phyloP scores from a whole-genome alignment of 345 rosid species.

The Fremontodendron californicum region DNA sequence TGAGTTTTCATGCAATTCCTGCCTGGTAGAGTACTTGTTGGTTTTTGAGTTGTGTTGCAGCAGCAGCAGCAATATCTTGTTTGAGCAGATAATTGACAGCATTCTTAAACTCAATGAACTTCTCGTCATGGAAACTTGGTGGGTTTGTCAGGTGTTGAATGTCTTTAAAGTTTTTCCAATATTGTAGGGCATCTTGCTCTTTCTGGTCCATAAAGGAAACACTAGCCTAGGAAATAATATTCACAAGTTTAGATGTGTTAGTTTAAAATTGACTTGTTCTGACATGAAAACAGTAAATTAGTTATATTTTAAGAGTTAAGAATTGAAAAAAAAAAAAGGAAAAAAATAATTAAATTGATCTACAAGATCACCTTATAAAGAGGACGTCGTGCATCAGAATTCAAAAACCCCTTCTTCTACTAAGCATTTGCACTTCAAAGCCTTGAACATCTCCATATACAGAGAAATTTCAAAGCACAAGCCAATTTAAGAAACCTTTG shows the following conservation, averaged over 20 bases:
- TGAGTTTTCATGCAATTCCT: background rate
- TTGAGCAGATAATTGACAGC: conserved; percentile 33
- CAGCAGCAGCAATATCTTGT: conserved; percentile 24
- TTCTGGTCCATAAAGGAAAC: conserved; percentile 19
- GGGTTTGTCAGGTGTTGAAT: conserved; percentile 30
- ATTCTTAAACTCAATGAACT: conserved; percentile 35
- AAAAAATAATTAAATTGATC: no score
- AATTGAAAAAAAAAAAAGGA: background rate
- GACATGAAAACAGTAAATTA: no score
- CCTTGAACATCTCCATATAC: conserved; percentile 43
- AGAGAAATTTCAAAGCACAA: background rate
- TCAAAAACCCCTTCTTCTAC: conserved; percentile 11
- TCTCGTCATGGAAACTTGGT: conserved; percentile 25
- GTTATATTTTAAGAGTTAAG: no score
- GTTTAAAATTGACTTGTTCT: background rate
- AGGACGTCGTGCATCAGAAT: conserved; percentile 53
- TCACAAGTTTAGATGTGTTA: background rate
- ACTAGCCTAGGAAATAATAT: conserved; percentile 31
- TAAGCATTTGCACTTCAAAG: conserved; percentile 40
- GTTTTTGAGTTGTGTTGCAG: background rate
- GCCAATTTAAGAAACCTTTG: background rate
- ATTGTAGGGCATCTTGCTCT: conserved; percentile 11
- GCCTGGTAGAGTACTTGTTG: background rate
- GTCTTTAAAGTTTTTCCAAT: conserved; percentile 35
- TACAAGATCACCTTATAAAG: conserved; percentile 38